Conservation (phyloP, 1,139 yeast species). For the Zhuliangozyma parablackwelliae region DNA sequence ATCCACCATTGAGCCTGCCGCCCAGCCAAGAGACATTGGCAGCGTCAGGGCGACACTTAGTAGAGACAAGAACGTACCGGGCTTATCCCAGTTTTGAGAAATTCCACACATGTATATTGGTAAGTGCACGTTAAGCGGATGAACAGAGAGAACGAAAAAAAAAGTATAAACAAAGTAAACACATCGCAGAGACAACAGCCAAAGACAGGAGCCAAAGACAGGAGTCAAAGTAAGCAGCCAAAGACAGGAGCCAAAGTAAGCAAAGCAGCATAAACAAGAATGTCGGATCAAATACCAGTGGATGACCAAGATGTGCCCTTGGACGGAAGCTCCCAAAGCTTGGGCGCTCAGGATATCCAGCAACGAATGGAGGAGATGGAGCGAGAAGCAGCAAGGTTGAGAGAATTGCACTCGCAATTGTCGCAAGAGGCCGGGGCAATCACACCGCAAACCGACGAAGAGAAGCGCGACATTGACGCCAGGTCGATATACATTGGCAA, state of each 20-base stretch:
- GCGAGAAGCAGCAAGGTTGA: slow-evolving; percentile 23
- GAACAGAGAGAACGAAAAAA: not conserved
- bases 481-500: slow-evolving; percentile 85
- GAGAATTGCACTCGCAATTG: slow-evolving; percentile 23
- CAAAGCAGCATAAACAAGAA: not conserved
- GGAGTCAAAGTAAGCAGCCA: too few species aligned
- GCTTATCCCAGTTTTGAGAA: slow-evolving; percentile 6
- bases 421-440: slow-evolving; percentile 8
- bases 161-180: not conserved
- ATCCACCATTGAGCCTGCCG: slow-evolving; percentile 8
- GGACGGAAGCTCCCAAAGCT: not conserved
- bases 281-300: slow-evolving; percentile 14
- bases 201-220: too few species aligned
- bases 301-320: slow-evolving; percentile 10
- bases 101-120: too few species aligned
- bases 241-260: too few species aligned
- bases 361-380: slow-evolving; percentile 24
- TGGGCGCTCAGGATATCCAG: not conserved
- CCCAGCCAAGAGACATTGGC: slow-evolving; percentile 22
- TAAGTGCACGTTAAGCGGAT: too few species aligned
- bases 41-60: slow-evolving; percentile 21
- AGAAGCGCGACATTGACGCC: slow-evolving; percentile 53
- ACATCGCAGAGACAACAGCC: too few species aligned
- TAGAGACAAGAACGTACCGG: slow-evolving; percentile 35
- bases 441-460: slow-evolving; percentile 21